Evolutionary conservation across 2,329 filamentous ascomycete species (phyloP), one percentile per base, ranked within the genome.

Genomic region (Talaromyces sp.): DNA sequence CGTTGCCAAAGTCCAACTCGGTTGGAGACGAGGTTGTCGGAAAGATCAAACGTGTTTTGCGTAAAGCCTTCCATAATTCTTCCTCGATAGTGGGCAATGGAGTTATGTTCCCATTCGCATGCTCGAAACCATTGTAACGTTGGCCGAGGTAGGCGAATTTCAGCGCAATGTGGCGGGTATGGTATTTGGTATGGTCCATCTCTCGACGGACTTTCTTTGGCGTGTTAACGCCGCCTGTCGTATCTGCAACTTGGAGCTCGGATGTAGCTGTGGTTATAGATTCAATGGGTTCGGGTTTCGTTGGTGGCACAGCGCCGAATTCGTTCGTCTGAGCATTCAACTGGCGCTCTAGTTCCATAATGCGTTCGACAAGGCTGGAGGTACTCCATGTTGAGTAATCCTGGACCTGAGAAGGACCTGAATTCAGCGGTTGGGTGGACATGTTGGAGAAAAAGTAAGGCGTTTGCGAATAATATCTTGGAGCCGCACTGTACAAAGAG

Each of bases 101-200:
- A 5, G 85, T 88, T 1, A 72, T 76, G 60, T 88, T 88, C 64
- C 85, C 85, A 60, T 82, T 81, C 68, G 93, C 87, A 73, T 93
- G 89, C 77, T 99, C 94, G 71, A 91, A 95, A 1, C 94, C 94
- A 73, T 94, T 93, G 73, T 97, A 99, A 57, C 84, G 83, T 70
- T 90, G 89, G 48, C 94, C 94, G 36, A 97, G 77, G 71, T 99
- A 99, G 39, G 94, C 92, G 62, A 99, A 86, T 73, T 97, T 97
- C 60, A 99, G 78, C 7, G 93, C 94, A 62, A 99, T 89, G 61
- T 88, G 85, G 48, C 94, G 85, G 1, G 91, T 95, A 36, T 84
- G 82, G 73, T 97, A 96, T 69, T 85, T 88, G 13, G 85, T 85
- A 0, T 89, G 85, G 70, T 97, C 90, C 67, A 96, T 87, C 53